Evolutionary conservation across 2,329 filamentous ascomycete genomes (phyloP).

Genomic region (Gnomoniopsis smithogilvyi): DNA sequence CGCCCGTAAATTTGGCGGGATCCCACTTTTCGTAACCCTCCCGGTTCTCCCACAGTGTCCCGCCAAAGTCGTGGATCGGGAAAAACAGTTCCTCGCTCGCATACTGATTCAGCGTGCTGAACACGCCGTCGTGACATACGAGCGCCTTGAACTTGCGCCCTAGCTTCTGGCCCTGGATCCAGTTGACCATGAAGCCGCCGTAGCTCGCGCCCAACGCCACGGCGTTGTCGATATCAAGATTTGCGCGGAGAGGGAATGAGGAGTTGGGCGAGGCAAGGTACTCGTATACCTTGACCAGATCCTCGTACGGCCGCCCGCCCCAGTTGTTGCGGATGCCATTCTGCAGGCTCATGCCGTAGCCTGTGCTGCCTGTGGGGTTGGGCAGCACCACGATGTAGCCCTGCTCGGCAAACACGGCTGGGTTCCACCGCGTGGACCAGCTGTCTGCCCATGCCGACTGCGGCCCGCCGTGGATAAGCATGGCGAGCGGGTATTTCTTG

Average conservation of each 20-base stretch:
- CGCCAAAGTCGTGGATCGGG: constrained; percentile 64
- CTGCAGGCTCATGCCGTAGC: constrained; percentile 74
- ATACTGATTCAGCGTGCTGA: constrained; percentile 66
- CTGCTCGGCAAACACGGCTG: constrained; percentile 81
- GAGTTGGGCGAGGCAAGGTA: constrained; percentile 58
- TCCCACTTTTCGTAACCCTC: constrained; percentile 68
- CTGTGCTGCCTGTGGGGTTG: constrained; percentile 80
- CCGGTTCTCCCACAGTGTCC: constrained; percentile 58
- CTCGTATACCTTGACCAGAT: constrained; percentile 76
- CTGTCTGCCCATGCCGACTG: constrained; percentile 72
- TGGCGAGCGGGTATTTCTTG: constrained; percentile 75
- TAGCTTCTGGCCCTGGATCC: constrained; percentile 84
- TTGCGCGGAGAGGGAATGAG: constrained; percentile 40
- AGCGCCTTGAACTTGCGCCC: constrained; percentile 84
- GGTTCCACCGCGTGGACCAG: constrained; percentile 85
- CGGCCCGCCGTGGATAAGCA: constrained; percentile 80
- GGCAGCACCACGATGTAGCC: constrained; percentile 80
- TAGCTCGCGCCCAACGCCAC: constrained; percentile 75
- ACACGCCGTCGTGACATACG: constrained; percentile 85
- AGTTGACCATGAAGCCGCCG: constrained; percentile 79
- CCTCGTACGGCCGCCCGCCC: constrained; percentile 81
- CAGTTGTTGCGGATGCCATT: constrained; percentile 77
- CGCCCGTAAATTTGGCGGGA: constrained; percentile 56
- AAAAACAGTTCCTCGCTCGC: constrained; percentile 69
- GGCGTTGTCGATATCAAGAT: constrained; percentile 65